phyloP scores from a whole-genome alignment of 768 basidiomycete genomes.

The Xerocomus potaroensis region DNA sequence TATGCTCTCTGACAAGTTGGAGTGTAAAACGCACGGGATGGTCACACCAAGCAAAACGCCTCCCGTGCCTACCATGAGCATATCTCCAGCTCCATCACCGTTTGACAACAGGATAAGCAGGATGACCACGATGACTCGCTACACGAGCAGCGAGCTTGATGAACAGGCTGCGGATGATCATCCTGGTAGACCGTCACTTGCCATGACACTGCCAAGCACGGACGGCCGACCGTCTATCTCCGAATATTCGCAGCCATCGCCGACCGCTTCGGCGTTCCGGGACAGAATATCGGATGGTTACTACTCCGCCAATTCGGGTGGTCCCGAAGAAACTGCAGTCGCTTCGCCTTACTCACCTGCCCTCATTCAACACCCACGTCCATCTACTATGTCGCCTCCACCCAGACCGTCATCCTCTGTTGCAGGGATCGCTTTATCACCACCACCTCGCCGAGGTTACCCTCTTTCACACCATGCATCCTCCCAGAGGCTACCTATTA shows the following conservation, averaged over 20 bases:
- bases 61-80: conserved; percentile 35
- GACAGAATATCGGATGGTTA: conserved; percentile 42
- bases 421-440: conserved; percentile 50
- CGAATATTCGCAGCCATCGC: conserved; percentile 67
- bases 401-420: conserved; percentile 60
- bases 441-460: conserved; percentile 38
- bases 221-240: conserved; percentile 53
- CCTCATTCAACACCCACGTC: conserved; percentile 19
- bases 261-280: conserved; percentile 77
- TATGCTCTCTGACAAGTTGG: conserved; percentile 43
- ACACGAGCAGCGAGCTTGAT: conserved; percentile 39
- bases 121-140: conserved; percentile 23
- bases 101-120: conserved; percentile 24
- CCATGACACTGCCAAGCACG: conserved; percentile 43
- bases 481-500: conserved; percentile 15
- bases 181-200: conserved; percentile 43
- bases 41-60: conserved; percentile 38
- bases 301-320: conserved; percentile 27
- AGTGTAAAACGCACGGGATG: conserved; percentile 27
- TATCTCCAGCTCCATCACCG: conserved; percentile 28
- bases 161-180: conserved; percentile 29
- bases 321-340: conserved; percentile 9
- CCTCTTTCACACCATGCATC: conserved; percentile 17
- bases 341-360: conserved; percentile 21
- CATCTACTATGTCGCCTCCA: conserved; percentile 49